These are phyloP conservation scores for Alternaria sp. DNA, from an alignment of 2,329 filamentous ascomycete species.

Conservation along the genomic window DNA sequence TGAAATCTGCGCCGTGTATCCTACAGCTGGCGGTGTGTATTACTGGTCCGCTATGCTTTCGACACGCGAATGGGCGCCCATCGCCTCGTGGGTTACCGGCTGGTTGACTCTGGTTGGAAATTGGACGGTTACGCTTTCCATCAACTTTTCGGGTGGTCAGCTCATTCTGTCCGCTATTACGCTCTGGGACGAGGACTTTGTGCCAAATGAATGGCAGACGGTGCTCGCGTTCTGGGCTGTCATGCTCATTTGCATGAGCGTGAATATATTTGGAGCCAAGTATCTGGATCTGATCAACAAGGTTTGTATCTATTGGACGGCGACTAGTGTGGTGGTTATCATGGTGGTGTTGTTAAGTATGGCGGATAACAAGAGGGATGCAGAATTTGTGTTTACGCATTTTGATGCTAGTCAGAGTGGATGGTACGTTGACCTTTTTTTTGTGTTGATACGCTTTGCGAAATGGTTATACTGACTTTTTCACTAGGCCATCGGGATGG, in stretches of 20 bases:
- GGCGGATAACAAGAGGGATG: conserved; percentile 66
- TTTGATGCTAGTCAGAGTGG: conserved; percentile 72
- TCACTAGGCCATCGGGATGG: conserved; percentile 68
- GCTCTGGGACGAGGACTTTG: conserved; percentile 74
- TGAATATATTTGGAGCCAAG: conserved; percentile 71
- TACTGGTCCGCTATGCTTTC: conserved; percentile 74
- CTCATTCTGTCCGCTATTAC: conserved; percentile 72
- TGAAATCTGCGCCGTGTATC: conserved; percentile 79
- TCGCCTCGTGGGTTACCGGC: conserved; percentile 74
- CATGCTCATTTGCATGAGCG: conserved; percentile 68
- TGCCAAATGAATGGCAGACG: conserved; percentile 73
- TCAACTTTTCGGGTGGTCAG: conserved; percentile 73
- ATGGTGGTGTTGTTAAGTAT: conserved; percentile 70
- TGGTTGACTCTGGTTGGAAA: conserved; percentile 78
- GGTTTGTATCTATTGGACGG: conserved; percentile 77
- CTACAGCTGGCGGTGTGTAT: conserved; percentile 78
- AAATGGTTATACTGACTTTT: conserved; percentile 6
- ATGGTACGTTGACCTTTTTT: conserved; percentile 58
- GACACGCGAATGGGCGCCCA: conserved; percentile 70
- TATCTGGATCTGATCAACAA: conserved; percentile 75
- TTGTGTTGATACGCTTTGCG: neutral
- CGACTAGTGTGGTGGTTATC: conserved; percentile 71
- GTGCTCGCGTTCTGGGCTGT: conserved; percentile 76
- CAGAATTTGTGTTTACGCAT: conserved; percentile 71
- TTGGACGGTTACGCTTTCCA: conserved; percentile 70